These are phyloP conservation scores for Wickerhamiella qilinensis DNA, from an alignment of 805 yeast genomes.

Conservation along the genomic window DNA sequence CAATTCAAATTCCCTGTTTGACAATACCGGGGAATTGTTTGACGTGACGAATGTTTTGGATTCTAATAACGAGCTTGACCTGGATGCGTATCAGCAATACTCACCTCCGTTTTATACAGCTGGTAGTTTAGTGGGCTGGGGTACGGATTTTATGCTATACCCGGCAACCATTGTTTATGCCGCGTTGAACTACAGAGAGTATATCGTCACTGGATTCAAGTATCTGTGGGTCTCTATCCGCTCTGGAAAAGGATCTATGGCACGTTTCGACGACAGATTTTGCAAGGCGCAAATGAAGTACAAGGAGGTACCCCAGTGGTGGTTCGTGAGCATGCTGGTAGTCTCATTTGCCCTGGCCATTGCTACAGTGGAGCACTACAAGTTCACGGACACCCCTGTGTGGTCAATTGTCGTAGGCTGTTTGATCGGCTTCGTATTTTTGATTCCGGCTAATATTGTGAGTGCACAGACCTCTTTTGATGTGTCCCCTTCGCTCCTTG, in stretches of 20 bases:
- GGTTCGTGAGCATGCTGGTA: conserved; percentile 35
- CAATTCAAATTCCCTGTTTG: conserved; percentile 27
- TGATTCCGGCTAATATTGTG: conserved; percentile 34
- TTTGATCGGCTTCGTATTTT: conserved; percentile 33
- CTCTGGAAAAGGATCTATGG: conserved; percentile 18
- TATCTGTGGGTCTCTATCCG: too few relatives aligned
- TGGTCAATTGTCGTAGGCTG: conserved; percentile 42
- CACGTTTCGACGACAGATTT: conserved; percentile 33
- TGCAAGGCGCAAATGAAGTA: conserved; percentile 40
- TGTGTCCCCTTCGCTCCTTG: conserved; percentile 33
- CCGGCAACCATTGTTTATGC: conserved; percentile 40
- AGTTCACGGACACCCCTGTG: conserved; percentile 33
- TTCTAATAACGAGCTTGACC: conserved; percentile 31
- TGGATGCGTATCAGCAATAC: conserved; percentile 31
- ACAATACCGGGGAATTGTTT: conserved; percentile 30
- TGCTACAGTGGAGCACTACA: conserved; percentile 25
- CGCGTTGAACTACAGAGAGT: conserved; percentile 24
- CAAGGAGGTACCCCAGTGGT: conserved; percentile 61
- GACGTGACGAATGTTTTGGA: conserved; percentile 31
- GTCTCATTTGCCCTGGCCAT: conserved; percentile 31
- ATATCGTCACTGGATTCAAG: neutral
- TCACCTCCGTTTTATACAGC: conserved; percentile 55
- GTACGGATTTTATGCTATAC: conserved; percentile 38
- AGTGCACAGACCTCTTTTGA: conserved; percentile 32
- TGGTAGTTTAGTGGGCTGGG: conserved; percentile 42